Percentiles rank a stretch among this genome's conserved stretches.
Conservation (phyloP, 1,284 basidiomycete species). For the Golubevia pallescens region DNA sequence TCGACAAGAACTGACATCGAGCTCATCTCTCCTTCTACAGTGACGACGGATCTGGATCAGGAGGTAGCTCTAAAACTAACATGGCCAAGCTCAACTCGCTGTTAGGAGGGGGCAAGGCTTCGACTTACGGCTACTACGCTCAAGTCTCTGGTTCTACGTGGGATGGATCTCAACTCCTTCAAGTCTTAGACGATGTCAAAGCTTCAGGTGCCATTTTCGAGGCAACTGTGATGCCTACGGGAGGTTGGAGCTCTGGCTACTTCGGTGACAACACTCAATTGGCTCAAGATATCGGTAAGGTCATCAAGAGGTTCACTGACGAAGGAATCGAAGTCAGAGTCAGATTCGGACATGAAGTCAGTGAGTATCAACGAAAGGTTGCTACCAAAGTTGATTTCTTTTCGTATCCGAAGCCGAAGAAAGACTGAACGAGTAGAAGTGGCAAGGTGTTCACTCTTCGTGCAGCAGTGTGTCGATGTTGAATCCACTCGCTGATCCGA, state of each 20-base stretch:
- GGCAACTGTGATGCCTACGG: slow-evolving; percentile 1
- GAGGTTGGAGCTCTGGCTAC: background rate
- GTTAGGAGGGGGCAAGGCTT: background rate
- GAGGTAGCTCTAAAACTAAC: background rate
- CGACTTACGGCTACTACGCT: slow-evolving; percentile 2
- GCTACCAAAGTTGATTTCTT: too few relatives aligned
- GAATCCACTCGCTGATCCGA: too few relatives aligned
- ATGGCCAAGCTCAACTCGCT: slow-evolving; percentile 1
- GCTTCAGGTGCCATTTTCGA: slow-evolving; percentile 2
- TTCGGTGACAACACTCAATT: background rate
- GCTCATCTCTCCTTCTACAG: too few relatives aligned
- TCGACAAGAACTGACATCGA: too few relatives aligned
- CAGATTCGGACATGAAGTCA: slow-evolving; percentile 2
- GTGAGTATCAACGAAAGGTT: too few relatives aligned
- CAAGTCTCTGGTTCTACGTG: background rate
- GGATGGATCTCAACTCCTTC: slow-evolving; percentile 1
- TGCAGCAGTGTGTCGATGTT: too few relatives aligned
- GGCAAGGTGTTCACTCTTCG: too few relatives aligned
- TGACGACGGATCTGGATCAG: too few relatives aligned
- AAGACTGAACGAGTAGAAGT: too few relatives aligned
- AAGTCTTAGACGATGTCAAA: slow-evolving; percentile 1
- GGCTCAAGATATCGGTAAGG: background rate
- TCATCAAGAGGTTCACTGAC: slow-evolving; percentile 9
- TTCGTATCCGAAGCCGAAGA: too few relatives aligned
- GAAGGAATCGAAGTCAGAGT: slow-evolving; percentile 7